Evolutionary conservation across 768 basidiomycete species (phyloP).

Genomic region (Mycena vulgaris): DNA sequence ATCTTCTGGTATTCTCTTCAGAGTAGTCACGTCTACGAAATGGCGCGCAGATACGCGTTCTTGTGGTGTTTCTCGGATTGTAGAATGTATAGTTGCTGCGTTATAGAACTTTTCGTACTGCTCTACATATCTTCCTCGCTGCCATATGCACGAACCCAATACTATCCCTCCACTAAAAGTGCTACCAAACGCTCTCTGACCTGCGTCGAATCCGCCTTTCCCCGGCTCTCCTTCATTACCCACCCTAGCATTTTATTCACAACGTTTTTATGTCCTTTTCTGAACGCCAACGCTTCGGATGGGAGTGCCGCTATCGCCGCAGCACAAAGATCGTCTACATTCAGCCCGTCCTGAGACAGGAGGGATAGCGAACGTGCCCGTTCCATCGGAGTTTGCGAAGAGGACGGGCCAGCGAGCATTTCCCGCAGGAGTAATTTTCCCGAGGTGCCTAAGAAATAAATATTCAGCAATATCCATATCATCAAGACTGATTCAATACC

Average conservation of each 20-base stretch:
- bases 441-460: constrained; percentile 70
- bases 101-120: too few species aligned
- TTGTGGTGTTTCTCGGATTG: too few species aligned
- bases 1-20: too few species aligned
- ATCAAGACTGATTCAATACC: constrained; percentile 57
- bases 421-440: constrained; percentile 84
- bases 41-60: too few species aligned
- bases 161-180: constrained; percentile 17
- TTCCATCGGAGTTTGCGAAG: constrained; percentile 63
- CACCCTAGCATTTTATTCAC: constrained; percentile 86
- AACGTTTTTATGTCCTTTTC: constrained; percentile 81
- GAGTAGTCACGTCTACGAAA: too few species aligned
- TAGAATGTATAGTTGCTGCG: too few species aligned
- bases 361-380: constrained; percentile 49
- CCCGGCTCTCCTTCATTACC: constrained; percentile 88
- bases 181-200: constrained; percentile 63
- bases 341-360: constrained; percentile 45
- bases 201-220: constrained; percentile 81
- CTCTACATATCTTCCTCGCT: too few species aligned
- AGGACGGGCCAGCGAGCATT: constrained; percentile 67
- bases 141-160: too few species aligned
- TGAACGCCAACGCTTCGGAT: constrained; percentile 74
- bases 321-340: constrained; percentile 70
- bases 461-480: constrained; percentile 3
- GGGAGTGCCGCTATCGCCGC: constrained; percentile 79